phyloP scores from a whole-genome alignment of 2,329 filamentous ascomycete genomes.

The Colletotrichum eremochloae region DNA sequence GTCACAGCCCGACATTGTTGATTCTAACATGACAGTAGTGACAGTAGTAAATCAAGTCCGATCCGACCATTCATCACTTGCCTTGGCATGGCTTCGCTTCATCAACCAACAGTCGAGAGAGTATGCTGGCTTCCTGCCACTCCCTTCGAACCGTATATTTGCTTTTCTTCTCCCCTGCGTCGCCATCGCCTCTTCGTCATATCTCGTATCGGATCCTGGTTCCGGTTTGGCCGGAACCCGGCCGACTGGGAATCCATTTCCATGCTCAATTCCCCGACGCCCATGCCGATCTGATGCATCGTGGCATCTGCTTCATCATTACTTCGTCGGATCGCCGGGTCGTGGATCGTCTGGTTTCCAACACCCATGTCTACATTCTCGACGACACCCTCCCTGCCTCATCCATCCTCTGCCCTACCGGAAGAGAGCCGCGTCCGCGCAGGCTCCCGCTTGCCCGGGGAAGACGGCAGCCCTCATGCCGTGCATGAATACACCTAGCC shows the following conservation, averaged over 20 bases:
- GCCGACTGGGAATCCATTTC: not conserved
- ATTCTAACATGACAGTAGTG: not conserved
- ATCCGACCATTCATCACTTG: not conserved
- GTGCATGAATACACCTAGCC: not conserved
- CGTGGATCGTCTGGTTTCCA: constrained; percentile 8
- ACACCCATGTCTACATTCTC: constrained; percentile 1
- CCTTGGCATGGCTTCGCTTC: constrained; percentile 2
- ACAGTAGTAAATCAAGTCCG: not conserved
- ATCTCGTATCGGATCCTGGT: constrained; percentile 13
- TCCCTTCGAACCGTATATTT: not conserved
- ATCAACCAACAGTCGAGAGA: not conserved
- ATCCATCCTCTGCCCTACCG: constrained; percentile 24
- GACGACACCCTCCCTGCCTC: constrained; percentile 10
- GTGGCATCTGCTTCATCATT: constrained; percentile 6
- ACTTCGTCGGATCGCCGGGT: constrained; percentile 5
- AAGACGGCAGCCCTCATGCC: not conserved
- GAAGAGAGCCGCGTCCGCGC: constrained; percentile 17
- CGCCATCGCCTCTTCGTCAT: not conserved
- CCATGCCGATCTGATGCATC: not conserved
- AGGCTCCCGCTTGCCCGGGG: constrained; percentile 23
- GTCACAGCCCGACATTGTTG: not conserved
- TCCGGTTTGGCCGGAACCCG: not conserved
- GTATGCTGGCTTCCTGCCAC: not conserved
- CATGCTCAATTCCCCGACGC: not conserved
- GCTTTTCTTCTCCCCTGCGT: constrained; percentile 3